Base-by-base conservation (phyloP, 2,329 filamentous ascomycete species). In the Keithomyces neogunnii region DNA sequence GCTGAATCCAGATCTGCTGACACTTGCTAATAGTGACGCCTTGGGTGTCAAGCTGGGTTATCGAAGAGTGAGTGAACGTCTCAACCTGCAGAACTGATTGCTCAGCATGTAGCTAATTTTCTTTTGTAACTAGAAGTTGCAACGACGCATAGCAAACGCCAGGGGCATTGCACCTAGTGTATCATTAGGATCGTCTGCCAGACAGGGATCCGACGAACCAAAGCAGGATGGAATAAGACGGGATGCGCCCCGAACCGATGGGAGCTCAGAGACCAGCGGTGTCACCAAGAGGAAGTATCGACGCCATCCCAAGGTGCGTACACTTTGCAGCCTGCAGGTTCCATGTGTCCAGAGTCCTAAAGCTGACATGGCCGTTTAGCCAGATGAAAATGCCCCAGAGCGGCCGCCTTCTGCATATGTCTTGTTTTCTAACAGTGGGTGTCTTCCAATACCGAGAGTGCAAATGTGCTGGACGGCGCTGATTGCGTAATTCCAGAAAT, bases 351-450 rank as follows among this genome's bases (percentile, higher is more conserved):
- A 10, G 33, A 6, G 6, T 39, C 11, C 13, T 4, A 28, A 43
- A 19, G 29, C 44, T 54, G 40, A 51, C 50, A 31, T 35, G 8
- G 8, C 3, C 29, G 3, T 39, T 1, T 29, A 89, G 81, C 76
- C 86, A 3, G 88, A 93, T 59, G 85, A 89, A 53, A 82, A 88
- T 69, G 88, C 88, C 0, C 88, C 88, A 2, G 87, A 91, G 62
- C 76, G 88, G 29, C 86, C 88, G 1, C 86, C 87, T 0, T 92
- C 88, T 4, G 88, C 88, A 47, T 92, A 92, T 68, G 88, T 92
- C 10, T 78, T 92, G 13, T 93, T 93, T 62, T 91, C 88, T 1
- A 92, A 92, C 60, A 88, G 85, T 88, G 67, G 72, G 84, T 75
- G 33, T 5, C 19, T n/a, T 36, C 28, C 42, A 19, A 48, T 45